Percentiles rank a stretch among this genome's conserved stretches.
Conservation (phyloP, 192 early-diverging fungal genomes). For the Geranomyces michiganensis region DNA sequence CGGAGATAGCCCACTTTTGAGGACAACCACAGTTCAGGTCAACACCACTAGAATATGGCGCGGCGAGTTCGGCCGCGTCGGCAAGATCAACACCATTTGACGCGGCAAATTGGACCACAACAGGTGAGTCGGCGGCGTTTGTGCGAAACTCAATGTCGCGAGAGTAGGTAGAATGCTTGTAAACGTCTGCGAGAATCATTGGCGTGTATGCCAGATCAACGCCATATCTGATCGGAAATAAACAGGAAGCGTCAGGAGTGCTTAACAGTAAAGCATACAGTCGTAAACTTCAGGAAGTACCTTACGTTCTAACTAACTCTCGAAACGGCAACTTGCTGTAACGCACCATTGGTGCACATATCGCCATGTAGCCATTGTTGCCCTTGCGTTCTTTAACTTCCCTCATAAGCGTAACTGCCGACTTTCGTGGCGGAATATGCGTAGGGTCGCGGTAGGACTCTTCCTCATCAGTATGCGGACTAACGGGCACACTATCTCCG, state of each 20-base stretch:
- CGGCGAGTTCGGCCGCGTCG: conserved; percentile 80
- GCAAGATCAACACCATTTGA: conserved; percentile 77
- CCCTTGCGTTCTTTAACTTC: neutral
- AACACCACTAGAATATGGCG: conserved; percentile 64
- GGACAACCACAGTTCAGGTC: conserved; percentile 92
- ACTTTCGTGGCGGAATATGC: conserved; percentile 16
- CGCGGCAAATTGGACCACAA: conserved; percentile 95
- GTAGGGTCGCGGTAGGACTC: neutral
- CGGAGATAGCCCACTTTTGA: conserved; percentile 92
- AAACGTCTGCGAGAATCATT: conserved; percentile 95
- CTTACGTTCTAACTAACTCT: conserved; percentile 77
- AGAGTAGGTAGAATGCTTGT: conserved; percentile 78
- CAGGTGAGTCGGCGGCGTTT: conserved; percentile 76
- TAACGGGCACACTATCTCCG: conserved; percentile 3
- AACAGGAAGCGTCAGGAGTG: neutral
- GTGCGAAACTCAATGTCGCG: conserved; percentile 84
- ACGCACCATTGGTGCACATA: conserved; percentile 96
- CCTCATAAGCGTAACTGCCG: conserved; percentile 7
- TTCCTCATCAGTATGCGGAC: neutral
- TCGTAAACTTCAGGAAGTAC: neutral
- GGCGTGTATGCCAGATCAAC: conserved; percentile 91
- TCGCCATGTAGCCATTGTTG: conserved; percentile 58
- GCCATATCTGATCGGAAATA: conserved; percentile 63
- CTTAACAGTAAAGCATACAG: neutral
- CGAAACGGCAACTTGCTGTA: conserved; percentile 95